phyloP scores from a whole-genome alignment of 2,329 filamentous ascomycete genomes.

The Neopestalotiopsis sp. region DNA sequence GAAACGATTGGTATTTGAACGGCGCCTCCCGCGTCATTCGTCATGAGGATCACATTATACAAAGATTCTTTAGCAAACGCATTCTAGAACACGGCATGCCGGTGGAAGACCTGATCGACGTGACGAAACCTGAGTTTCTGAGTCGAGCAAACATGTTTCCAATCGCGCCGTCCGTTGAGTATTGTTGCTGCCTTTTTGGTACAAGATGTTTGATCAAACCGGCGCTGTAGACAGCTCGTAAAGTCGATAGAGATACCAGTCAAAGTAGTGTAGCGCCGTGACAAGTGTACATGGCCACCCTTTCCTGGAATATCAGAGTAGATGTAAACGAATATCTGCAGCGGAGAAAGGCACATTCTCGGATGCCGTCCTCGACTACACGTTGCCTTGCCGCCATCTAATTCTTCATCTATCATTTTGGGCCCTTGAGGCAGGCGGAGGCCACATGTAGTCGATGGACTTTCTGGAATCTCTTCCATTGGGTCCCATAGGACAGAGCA shows the following conservation, averaged over 20 bases:
- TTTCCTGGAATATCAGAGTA: no score
- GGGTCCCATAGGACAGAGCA: no score
- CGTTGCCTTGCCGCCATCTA: neutral
- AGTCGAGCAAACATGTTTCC: slow-evolving; percentile 5
- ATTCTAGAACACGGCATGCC: neutral
- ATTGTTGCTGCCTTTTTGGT: neutral
- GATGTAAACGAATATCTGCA: neutral
- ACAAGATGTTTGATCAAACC: no score
- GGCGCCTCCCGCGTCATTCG: neutral
- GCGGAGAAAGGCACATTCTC: neutral
- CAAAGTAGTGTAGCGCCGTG: no score
- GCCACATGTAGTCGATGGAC: no score
- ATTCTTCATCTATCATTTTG: neutral
- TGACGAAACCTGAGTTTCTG: neutral
- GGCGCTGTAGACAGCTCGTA: no score
- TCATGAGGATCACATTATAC: neutral
- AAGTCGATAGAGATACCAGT: no score
- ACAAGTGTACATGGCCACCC: no score
- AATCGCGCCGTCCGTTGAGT: neutral
- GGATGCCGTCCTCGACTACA: neutral
- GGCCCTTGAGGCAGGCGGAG: neutral
- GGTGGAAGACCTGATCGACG: neutral
- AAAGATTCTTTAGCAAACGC: neutral
- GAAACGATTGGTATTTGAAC: neutral
- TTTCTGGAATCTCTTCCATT: no score